Base-by-base conservation (phyloP, 2,329 filamentous ascomycete genomes). In the Pseudogymnoascus sp. region DNA sequence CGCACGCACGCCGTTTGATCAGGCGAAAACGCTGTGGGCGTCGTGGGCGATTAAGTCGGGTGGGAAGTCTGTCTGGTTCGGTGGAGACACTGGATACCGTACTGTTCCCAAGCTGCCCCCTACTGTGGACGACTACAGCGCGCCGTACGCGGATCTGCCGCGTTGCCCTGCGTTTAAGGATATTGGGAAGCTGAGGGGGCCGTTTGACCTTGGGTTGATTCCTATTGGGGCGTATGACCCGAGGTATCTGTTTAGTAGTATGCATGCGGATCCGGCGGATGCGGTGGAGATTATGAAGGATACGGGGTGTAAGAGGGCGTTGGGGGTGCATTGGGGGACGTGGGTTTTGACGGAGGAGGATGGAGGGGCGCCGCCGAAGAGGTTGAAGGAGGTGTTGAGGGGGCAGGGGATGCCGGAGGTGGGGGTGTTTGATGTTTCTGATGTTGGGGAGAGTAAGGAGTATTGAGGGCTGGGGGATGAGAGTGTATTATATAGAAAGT, bases 251-350 rank as follows among this genome's bases (percentile, higher is more conserved):
- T 93, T 95, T 80, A 91, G 87, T 56, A 79, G 86, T 18, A 87
- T 96, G 82, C 93, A 97, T 74, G 89, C 90, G 6, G 90, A 96
- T 73, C 93, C 93, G 0, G 87, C 86, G 68, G 93, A 97, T 73
- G 84, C 88, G 0, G 92, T 96, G 38, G 91, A 95, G 70, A 96
- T 97, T 69, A 96, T 96, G 75, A 75, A 80, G 5, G 93, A 97
- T 70, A 96, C 91, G 0, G 83, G 82, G 68, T 97, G 93, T 78
- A 81, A 84, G 70, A 80, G 78, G 16, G 93, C 92, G 21, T 81
- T 97, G 78, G 93, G 85, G 1, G 96, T 97, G 69, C 93, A 97
- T 73, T 97, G 93, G 92, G 93, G 92, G 2, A 88, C 89, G 0
- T 97, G 93, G 91, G 87, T 90, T 0, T 61, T 71, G 69, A 96